These are phyloP conservation scores for Daldinia vernicosa DNA, from an alignment of 495 filamentous ascomycete genomes.

Conservation along the genomic window DNA sequence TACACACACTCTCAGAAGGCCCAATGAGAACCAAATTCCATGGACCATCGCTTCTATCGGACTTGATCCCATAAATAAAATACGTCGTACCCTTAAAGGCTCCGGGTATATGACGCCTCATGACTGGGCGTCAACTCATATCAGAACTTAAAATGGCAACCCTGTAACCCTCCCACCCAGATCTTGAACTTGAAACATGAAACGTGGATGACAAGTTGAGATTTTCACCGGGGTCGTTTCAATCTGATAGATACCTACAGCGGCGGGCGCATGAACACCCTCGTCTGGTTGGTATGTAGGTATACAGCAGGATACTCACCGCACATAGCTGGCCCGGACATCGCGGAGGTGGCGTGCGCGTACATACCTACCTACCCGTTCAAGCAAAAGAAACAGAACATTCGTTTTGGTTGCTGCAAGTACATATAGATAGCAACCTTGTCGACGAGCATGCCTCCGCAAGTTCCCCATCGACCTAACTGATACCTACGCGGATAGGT, in stretches of 20 bases:
- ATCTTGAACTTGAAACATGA: slow-evolving; percentile 36
- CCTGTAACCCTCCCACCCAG: slow-evolving; percentile 22
- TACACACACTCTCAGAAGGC: slow-evolving; percentile 7
- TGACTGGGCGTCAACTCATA: slow-evolving; percentile 21
- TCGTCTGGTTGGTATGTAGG: slow-evolving; percentile 1
- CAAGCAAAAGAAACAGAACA: background rate
- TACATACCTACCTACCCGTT: slow-evolving; percentile 28
- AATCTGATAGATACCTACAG: slow-evolving; percentile 17
- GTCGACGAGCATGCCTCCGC: slow-evolving; percentile 8
- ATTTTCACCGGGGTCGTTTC: slow-evolving; percentile 27
- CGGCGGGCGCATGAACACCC: slow-evolving; percentile 16
- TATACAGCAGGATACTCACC: no score
- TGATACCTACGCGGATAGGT: slow-evolving; percentile 6
- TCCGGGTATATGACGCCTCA: slow-evolving; percentile 12
- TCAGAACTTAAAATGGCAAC: slow-evolving; percentile 40
- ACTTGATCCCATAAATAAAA: slow-evolving; percentile 1
- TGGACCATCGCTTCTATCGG: slow-evolving; percentile 16
- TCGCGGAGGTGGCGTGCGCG: slow-evolving; percentile 23
- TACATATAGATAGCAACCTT: slow-evolving; percentile 13
- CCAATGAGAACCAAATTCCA: slow-evolving; percentile 16
- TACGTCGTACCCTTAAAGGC: slow-evolving; percentile 16
- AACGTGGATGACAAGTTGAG: slow-evolving; percentile 24
- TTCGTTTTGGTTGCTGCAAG: slow-evolving; percentile 11
- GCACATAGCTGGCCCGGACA: background rate
- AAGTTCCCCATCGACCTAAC: slow-evolving; percentile 20